These are phyloP conservation scores for Cotoneaster glaucophyllus DNA, from an alignment of 306 rosid species.

Conservation along the genomic window DNA sequence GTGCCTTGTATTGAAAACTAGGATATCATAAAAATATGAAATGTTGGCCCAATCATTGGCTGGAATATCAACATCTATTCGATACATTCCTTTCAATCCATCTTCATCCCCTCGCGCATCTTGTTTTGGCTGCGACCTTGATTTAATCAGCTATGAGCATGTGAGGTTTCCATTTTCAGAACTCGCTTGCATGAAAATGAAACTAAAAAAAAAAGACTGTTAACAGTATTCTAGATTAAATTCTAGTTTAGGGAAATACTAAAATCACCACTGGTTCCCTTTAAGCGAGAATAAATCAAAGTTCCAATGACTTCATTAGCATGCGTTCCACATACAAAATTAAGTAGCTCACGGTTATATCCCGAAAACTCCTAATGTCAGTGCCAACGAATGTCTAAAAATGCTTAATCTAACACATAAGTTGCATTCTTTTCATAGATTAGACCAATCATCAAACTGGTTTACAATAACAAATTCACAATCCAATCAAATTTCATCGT, in stretches of 20 bases:
- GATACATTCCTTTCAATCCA: slow-evolving; percentile 53
- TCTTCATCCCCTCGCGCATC: slow-evolving; percentile 28
- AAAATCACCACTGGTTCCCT: not conserved
- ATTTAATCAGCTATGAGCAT: slow-evolving; percentile 44
- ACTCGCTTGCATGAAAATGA: not conserved
- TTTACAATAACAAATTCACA: not conserved
- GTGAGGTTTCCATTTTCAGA: slow-evolving; percentile 39
- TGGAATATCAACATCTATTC: slow-evolving; percentile 86
- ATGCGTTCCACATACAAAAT: not conserved
- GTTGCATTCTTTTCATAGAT: not conserved
- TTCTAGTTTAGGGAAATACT: slow-evolving; percentile 2
- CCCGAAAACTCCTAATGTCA: not conserved
- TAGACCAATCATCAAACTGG: not conserved
- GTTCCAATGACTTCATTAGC: not conserved
- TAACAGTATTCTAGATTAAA: not conserved
- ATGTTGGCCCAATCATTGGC: slow-evolving; percentile 79
- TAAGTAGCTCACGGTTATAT: not conserved
- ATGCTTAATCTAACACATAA: not conserved
- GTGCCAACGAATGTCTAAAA: not conserved
- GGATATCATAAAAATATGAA: slow-evolving; percentile 68
- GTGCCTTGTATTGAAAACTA: slow-evolving; percentile 86
- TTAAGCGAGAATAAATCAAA: not conserved
- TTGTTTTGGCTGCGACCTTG: slow-evolving; percentile 78
- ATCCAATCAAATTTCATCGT: no score
- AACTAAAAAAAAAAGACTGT: slow-evolving; percentile 5